These are phyloP conservation scores for Lantana camara DNA, from an alignment of 257 asterid species.

Conservation along the genomic window DNA sequence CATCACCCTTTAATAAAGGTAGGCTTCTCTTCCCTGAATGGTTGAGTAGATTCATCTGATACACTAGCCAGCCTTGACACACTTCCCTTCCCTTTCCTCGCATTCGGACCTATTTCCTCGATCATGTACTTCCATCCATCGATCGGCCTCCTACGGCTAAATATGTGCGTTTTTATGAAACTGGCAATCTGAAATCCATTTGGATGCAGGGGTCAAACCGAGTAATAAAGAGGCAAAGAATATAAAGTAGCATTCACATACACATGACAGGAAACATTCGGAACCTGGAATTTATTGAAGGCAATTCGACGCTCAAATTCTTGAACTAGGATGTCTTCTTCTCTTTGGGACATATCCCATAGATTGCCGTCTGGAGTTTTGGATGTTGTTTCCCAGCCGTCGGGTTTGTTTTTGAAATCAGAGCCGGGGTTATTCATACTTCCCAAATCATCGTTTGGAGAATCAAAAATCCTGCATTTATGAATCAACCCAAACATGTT, in stretches of 20 bases:
- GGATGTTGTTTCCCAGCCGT: conserved; percentile 90
- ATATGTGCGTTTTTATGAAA: conserved; percentile 80
- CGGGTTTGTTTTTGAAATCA: conserved; percentile 82
- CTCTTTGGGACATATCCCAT: conserved; percentile 97
- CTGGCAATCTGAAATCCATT: conserved; percentile 75
- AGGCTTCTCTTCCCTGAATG: conserved; percentile 68
- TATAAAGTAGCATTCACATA: background rate
- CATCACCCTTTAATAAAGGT: conserved; percentile 33
- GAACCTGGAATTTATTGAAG: conserved; percentile 89
- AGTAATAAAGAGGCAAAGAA: background rate
- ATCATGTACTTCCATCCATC: conserved; percentile 99
- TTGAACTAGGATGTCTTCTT: conserved; percentile 92
- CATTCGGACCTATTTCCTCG: conserved; percentile 88
- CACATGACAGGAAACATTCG: conserved; percentile 8
- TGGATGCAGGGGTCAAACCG: background rate
- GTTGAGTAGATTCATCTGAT: conserved; percentile 82
- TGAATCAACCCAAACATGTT: conserved; percentile 18
- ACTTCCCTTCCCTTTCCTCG: conserved; percentile 78
- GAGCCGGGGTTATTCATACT: conserved; percentile 38
- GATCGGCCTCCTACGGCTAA: conserved; percentile 72
- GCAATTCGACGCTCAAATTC: conserved; percentile 95
- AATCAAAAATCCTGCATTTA: conserved; percentile 75
- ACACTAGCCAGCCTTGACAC: conserved; percentile 75
- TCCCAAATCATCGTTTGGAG: conserved; percentile 58
- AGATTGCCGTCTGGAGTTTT: conserved; percentile 69